Percentiles rank a stretch among this genome's conserved stretches.
phyloP scores from a whole-genome alignment of 192 early-diverging fungal species.

The Irineochytrium annulatum region DNA sequence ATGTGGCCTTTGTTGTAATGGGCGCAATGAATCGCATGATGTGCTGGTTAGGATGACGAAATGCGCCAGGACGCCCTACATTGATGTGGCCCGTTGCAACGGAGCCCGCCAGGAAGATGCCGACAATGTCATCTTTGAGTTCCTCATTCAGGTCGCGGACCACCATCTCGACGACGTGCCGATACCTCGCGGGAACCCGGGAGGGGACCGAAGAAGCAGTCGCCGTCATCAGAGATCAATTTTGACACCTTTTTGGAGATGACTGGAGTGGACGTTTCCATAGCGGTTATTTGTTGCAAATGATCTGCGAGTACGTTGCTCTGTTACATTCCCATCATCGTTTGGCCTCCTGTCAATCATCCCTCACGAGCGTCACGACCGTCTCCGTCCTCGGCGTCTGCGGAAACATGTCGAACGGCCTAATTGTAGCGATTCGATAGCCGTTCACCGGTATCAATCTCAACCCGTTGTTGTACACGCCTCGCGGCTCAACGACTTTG shows the following conservation, averaged over 20 bases:
- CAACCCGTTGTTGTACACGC: not conserved
- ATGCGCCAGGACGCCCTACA: not conserved
- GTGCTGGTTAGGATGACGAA: not conserved
- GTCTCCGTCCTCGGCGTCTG: slow-evolving; percentile 68
- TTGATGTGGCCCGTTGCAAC: slow-evolving; percentile 14
- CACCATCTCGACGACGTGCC: not conserved
- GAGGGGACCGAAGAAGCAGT: not conserved
- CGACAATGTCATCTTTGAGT: slow-evolving; percentile 42
- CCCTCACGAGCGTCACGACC: slow-evolving; percentile 59
- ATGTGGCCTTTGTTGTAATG: slow-evolving; percentile 7
- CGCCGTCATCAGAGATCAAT: not conserved
- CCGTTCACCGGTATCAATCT: slow-evolving; percentile 30
- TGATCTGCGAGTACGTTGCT: not conserved
- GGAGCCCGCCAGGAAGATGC: slow-evolving; percentile 7
- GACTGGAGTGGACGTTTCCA: not conserved
- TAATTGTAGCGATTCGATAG: slow-evolving; percentile 55
- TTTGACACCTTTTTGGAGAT: not conserved
- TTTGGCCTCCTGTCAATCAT: slow-evolving; percentile 16
- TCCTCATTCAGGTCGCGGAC: slow-evolving; percentile 30
- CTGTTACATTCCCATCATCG: not conserved
- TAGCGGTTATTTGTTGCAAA: not conserved
- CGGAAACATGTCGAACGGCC: slow-evolving; percentile 72
- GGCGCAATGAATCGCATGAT: not conserved
- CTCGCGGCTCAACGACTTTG: not conserved
- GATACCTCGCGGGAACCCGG: not conserved